Percentiles rank a stretch among this genome's conserved stretches.
These are phyloP conservation scores for Aethionema arabicum DNA, from an alignment of 345 rosid genomes.

Conservation along the genomic window DNA sequence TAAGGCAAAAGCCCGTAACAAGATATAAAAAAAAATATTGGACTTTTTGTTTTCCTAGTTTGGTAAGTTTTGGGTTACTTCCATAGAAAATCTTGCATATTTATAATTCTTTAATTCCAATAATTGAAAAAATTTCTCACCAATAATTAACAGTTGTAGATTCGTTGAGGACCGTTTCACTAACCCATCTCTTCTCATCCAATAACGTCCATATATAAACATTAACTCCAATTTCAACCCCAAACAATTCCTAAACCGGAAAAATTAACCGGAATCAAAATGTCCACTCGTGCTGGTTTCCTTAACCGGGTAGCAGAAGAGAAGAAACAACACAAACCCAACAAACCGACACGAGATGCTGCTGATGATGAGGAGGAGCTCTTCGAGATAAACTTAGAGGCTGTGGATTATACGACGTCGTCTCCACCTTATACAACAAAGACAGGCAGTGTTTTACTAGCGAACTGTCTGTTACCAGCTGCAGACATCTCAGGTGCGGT, in stretches of 20 bases:
- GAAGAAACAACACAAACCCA: slow-evolving; percentile 17
- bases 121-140: background rate
- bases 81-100: too few species aligned
- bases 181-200: slow-evolving; percentile 31
- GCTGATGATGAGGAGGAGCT: slow-evolving; percentile 29
- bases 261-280: slow-evolving; percentile 17
- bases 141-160: background rate
- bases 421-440: slow-evolving; percentile 20
- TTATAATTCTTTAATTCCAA: slow-evolving; percentile 1
- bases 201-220: slow-evolving; percentile 18
- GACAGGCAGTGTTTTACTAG: slow-evolving; percentile 35
- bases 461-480: slow-evolving; percentile 35
- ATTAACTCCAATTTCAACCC: background rate
- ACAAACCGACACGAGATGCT: background rate
- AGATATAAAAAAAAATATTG: too few species aligned
- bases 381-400: slow-evolving; percentile 35
- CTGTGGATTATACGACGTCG: background rate
- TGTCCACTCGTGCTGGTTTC: slow-evolving; percentile 23
- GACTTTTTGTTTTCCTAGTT: too few species aligned
- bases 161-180: slow-evolving; percentile 38
- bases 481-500: slow-evolving; percentile 32
- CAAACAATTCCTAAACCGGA: slow-evolving; percentile 6
- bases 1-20: too few species aligned
- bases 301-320: slow-evolving; percentile 1
- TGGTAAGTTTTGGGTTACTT: too few species aligned